Percentiles rank a stretch among this genome's conserved stretches.
phyloP scores from a whole-genome alignment of 192 early-diverging fungal species.

The Chytriomyces hyalinus region DNA sequence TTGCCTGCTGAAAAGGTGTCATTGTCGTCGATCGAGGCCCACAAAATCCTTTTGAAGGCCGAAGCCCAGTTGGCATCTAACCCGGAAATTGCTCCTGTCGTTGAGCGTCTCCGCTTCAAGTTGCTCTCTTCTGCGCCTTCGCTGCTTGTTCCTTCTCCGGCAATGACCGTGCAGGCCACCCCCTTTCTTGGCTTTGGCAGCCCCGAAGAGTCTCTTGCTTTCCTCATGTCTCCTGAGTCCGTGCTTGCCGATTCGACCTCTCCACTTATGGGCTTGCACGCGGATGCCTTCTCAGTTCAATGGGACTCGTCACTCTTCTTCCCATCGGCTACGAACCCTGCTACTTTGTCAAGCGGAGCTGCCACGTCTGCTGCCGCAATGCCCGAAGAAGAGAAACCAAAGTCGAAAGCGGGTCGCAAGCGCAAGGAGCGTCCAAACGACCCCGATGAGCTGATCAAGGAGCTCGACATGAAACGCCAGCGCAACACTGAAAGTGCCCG shows the following conservation, averaged over 20 bases:
- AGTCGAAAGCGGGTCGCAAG: constrained; percentile 49
- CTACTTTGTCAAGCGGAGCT: background rate
- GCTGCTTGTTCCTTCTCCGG: background rate
- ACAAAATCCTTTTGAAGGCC: constrained; percentile 14
- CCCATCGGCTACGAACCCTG: background rate
- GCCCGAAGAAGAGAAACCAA: constrained; percentile 19
- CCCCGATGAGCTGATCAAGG: constrained; percentile 40
- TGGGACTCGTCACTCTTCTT: background rate
- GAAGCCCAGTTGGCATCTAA: constrained; percentile 18
- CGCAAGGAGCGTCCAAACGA: constrained; percentile 50
- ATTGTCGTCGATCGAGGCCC: constrained; percentile 7
- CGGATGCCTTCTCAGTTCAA: constrained; percentile 12
- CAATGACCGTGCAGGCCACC: constrained; percentile 3
- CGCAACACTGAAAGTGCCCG: constrained; percentile 92
- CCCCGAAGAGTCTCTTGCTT: background rate
- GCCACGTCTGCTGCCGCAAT: background rate
- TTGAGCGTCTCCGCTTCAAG: constrained; percentile 34
- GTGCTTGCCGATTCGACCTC: background rate
- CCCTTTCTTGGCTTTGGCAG: constrained; percentile 18
- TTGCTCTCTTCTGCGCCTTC: background rate
- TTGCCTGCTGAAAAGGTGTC: background rate
- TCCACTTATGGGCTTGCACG: background rate
- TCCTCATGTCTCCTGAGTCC: background rate
- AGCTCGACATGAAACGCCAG: constrained; percentile 54
- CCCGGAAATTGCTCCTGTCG: constrained; percentile 35